phyloP scores from a whole-genome alignment of 768 basidiomycete genomes.

The Strobilomyces confusus region DNA sequence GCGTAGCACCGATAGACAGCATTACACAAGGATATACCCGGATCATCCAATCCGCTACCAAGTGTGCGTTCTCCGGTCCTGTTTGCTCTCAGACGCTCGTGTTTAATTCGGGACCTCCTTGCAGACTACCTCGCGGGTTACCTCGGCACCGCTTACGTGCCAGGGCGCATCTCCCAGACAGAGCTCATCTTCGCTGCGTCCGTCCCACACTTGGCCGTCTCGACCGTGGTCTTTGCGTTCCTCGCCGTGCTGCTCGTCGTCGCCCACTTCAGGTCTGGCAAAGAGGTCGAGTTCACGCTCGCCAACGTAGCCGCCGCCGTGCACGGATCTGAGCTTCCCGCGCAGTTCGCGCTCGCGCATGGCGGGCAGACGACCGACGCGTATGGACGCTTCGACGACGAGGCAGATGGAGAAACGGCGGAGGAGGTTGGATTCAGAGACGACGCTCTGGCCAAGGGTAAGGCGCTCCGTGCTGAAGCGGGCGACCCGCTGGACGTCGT shows the following conservation, averaged over 20 bases:
- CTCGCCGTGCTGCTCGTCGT: conserved; percentile 18
- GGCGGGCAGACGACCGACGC: not conserved
- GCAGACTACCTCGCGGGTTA: conserved; percentile 20
- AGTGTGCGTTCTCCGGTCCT: conserved; percentile 9
- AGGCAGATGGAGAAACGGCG: not conserved
- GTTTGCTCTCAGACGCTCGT: not conserved
- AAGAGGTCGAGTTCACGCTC: conserved; percentile 24
- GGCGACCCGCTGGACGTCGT: not conserved
- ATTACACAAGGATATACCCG: conserved; percentile 19
- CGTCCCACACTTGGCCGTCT: conserved; percentile 24
- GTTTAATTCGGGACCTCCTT: not conserved
- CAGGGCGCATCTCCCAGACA: conserved; percentile 21
- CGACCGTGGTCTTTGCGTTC: conserved; percentile 23
- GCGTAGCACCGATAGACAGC: conserved; percentile 3
- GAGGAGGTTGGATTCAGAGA: not conserved
- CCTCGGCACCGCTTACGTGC: conserved; percentile 28
- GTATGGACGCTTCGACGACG: not conserved
- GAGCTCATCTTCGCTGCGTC: conserved; percentile 25
- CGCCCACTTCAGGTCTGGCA: conserved; percentile 22
- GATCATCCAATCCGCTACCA: conserved; percentile 18
- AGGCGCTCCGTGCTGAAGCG: not conserved
- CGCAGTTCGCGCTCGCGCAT: conserved; percentile 8
- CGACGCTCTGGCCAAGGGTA: not conserved
- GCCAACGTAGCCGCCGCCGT: conserved; percentile 20
- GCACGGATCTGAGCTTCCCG: conserved; percentile 25